phyloP scores from a whole-genome alignment of 2,329 filamentous ascomycete genomes.

The Colletotrichum tamarilloi region DNA sequence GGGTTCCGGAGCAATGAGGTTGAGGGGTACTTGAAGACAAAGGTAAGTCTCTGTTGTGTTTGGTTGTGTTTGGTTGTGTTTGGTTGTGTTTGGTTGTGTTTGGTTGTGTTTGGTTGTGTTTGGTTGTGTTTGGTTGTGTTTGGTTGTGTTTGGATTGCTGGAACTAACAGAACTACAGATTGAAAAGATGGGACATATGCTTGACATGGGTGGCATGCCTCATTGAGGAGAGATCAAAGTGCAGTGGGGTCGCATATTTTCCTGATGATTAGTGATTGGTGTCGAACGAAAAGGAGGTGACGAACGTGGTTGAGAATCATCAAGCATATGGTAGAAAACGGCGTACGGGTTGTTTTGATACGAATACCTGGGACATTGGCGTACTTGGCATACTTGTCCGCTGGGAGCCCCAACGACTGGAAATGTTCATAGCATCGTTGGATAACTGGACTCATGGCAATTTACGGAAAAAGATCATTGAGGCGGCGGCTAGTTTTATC shows the following conservation, averaged over 20 bases:
- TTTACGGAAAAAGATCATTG: conserved; percentile 6
- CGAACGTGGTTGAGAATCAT: not conserved
- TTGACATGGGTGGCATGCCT: conserved; percentile 60
- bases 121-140: fast-evolving
- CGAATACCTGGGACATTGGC: conserved; percentile 34
- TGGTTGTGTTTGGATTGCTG: not conserved
- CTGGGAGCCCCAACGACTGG: not conserved
- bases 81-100: fast-evolving
- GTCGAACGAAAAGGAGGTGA: too few relatives aligned
- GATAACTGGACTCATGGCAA: conserved; percentile 20
- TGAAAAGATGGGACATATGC: conserved; percentile 88
- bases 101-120: fast-evolving
- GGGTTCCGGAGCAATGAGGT: conserved; percentile 91
- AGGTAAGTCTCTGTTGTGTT: conserved; percentile 77
- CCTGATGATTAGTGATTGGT: too few relatives aligned
- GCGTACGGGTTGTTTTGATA: conserved; percentile 26
- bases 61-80: fast-evolving
- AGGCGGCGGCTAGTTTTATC: not conserved
- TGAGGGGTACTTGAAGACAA: conserved; percentile 93
- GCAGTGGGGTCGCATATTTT: too few relatives aligned
- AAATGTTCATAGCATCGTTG: conserved; percentile 5
- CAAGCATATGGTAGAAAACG: conserved; percentile 23
- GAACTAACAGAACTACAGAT: conserved; percentile 63
- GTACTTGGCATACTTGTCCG: conserved; percentile 21
- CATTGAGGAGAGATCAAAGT: too few relatives aligned